phyloP scores from a whole-genome alignment of 2,329 filamentous ascomycete species.

The Fusarium illudens region DNA sequence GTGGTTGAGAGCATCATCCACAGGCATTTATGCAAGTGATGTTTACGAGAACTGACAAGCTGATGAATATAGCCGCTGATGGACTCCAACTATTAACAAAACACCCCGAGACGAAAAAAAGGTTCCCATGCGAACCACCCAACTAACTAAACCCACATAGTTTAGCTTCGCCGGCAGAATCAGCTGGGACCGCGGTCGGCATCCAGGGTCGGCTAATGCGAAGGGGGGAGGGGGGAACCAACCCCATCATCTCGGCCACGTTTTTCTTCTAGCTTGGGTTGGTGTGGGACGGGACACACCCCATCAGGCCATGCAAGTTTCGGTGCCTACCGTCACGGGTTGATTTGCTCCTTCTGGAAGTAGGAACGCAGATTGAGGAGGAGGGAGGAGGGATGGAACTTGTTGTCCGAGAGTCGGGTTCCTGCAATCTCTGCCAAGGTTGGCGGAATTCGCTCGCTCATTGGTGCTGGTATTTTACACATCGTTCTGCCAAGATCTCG shows the following conservation, averaged over 20 bases:
- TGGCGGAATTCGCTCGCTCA: not conserved
- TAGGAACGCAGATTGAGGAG: not conserved
- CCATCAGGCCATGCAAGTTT: constrained; percentile 1
- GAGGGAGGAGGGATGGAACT: not conserved
- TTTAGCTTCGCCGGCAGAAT: not conserved
- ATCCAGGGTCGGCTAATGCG: not conserved
- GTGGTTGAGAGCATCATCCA: not conserved
- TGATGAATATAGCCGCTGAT: not conserved
- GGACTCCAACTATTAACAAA: too few species aligned
- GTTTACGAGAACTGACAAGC: not conserved
- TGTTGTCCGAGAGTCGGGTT: not conserved
- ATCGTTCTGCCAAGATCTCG: not conserved
- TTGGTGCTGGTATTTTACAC: not conserved
- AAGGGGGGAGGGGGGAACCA: not conserved
- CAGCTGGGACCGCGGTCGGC: not conserved
- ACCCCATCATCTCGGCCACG: not conserved
- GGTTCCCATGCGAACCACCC: not conserved
- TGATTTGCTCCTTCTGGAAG: not conserved
- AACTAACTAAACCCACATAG: not conserved
- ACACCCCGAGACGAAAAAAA: too few species aligned
- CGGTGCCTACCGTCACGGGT: not conserved
- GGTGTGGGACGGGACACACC: too few species aligned
- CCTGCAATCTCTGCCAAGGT: not conserved
- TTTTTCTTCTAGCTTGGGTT: too few species aligned
- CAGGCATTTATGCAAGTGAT: not conserved